These are phyloP conservation scores for Geotrichum ghanense DNA, from an alignment of 805 yeast species.

Conservation along the genomic window DNA sequence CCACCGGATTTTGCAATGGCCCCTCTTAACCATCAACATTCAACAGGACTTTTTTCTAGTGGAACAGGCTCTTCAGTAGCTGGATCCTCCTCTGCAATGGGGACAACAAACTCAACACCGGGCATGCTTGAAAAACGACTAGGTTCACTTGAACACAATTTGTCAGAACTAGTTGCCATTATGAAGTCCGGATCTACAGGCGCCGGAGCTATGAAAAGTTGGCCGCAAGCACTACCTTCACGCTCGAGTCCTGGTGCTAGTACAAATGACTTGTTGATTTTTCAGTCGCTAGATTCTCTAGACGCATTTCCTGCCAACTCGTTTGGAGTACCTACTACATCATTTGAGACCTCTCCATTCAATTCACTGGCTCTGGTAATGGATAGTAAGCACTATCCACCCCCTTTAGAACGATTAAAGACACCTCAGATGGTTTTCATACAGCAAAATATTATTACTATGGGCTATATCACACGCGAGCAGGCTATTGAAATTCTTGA, in stretches of 20 bases:
- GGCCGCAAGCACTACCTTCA: no score
- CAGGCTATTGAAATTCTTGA: conserved; percentile 42
- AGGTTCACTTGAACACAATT: not conserved
- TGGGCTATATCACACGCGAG: conserved; percentile 36
- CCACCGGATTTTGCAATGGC: not conserved
- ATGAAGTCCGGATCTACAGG: conserved; percentile 6
- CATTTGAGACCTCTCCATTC: conserved; percentile 36
- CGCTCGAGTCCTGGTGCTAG: conserved; percentile 7
- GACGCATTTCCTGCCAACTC: conserved; percentile 11
- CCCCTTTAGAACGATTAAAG: conserved; percentile 28
- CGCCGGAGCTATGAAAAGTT: conserved; percentile 22
- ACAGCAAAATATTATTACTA: conserved; percentile 37
- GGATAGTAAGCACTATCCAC: conserved; percentile 23
- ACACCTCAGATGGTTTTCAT: conserved; percentile 19
- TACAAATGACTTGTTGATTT: conserved; percentile 9
- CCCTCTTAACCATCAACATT: no score
- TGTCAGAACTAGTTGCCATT: not conserved
- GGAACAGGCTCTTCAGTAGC: no score
- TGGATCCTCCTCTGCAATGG: no score
- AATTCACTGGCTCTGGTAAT: conserved; percentile 29
- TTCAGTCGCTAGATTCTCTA: no score
- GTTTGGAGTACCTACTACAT: conserved; percentile 28
- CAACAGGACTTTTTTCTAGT: no score
- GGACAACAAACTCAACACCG: no score
- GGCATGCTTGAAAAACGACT: not conserved